Base-by-base conservation (phyloP, 2,329 filamentous ascomycete genomes). In the Apiospora marii region DNA sequence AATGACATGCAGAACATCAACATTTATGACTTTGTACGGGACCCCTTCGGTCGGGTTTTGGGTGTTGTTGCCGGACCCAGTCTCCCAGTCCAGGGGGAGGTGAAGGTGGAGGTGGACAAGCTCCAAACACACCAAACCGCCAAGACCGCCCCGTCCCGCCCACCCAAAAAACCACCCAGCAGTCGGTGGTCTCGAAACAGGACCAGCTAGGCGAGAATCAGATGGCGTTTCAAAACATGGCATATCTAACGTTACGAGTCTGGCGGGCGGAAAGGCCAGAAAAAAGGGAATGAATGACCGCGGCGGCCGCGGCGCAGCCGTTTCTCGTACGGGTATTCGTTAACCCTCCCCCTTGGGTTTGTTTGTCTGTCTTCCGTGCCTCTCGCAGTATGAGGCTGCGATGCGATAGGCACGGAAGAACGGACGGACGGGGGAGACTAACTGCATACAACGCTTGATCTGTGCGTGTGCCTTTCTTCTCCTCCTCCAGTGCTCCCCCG, bases 121-220 rank as follows among this genome's bases (percentile, higher is more conserved):
- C n/a, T 64, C 58, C 58, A 64, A 64, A 64, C 58, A n/a, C 58
- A n/a, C 67, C 22, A 68, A 68, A 48, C 67, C 22, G 67, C 67
- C 67, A 68, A 68, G 67, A 68, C 67, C 43, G 43, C 48, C 67
- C 67, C 67, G 67, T 68, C 22, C 67, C 30, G 58, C 34, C 58
- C 51, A 4, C 27, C 27, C 2, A 30, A 30, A 58, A 30, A 58
- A 34, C 19, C 51, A 14, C 51, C 51, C 49, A 51, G 24, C 53
- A 61, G 44, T 16, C 48, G 22, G 6, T 10, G 37, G 27, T 22
- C 12, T 27, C 67, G 67, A 68, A 68, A 68, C 67, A 48, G 12
- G 67, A 19, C 19, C 43, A 49, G n/a, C 67, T 68, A 64, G 27
- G 58, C 58, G 58, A 64, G 58, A 64, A 41, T 64, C 58, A 64